Conservation (phyloP, 345 rosid species). For the Corchorus olitorius region DNA sequence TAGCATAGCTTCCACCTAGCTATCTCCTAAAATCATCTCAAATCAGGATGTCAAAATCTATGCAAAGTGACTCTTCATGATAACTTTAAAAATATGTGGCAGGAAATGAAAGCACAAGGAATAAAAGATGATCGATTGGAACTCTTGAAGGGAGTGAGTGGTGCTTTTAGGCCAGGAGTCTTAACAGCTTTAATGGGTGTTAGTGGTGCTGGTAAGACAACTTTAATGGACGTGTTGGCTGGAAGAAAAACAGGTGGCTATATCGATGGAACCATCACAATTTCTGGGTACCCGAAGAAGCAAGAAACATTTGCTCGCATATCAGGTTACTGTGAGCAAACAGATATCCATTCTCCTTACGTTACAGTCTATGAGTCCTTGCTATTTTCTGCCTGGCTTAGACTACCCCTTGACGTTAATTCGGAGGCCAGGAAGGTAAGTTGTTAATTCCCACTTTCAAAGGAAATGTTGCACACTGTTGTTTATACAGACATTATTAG, state of each 20-base stretch:
- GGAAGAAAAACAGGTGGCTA: slow-evolving; percentile 72
- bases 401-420: slow-evolving; percentile 57
- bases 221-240: slow-evolving; percentile 68
- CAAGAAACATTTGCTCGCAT: slow-evolving; percentile 68
- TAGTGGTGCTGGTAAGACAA: slow-evolving; percentile 71
- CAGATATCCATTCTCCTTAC: slow-evolving; percentile 64
- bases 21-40: background rate
- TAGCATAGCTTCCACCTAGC: background rate
- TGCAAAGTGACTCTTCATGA: background rate
- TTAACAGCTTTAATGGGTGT: slow-evolving; percentile 67
- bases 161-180: slow-evolving; percentile 67
- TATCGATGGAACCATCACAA: slow-evolving; percentile 44
- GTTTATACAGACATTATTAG: background rate
- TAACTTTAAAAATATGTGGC: slow-evolving; percentile 3
- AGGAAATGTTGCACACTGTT: background rate
- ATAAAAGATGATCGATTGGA: slow-evolving; percentile 28
- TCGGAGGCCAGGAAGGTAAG: slow-evolving; percentile 54
- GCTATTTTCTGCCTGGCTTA: slow-evolving; percentile 62
- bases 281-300: slow-evolving; percentile 62
- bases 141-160: slow-evolving; percentile 56
- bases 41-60: too few species aligned
- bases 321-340: slow-evolving; percentile 69
- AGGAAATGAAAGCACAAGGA: slow-evolving; percentile 33
- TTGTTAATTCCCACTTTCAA: too few species aligned
- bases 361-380: slow-evolving; percentile 62